A percentile compares a stretch with the other conserved stretches of the same genome.
These are phyloP conservation scores for Metarhizium robertsii DNA, from an alignment of 2,329 filamentous ascomycete genomes.

Conservation along the genomic window DNA sequence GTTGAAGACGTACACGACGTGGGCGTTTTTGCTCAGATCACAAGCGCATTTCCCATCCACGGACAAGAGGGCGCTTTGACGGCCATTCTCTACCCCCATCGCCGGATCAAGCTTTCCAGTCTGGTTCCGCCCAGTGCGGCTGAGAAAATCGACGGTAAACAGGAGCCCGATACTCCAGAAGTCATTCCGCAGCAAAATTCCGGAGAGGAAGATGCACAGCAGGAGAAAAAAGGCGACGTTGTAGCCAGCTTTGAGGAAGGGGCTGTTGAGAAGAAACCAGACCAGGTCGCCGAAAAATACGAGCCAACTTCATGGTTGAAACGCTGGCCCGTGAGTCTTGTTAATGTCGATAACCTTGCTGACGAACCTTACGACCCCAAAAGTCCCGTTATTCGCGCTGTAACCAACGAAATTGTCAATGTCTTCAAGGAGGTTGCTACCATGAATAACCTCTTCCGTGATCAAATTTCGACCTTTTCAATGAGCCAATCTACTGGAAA, in stretches of 20 bases:
- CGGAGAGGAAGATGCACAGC: conserved; percentile 39
- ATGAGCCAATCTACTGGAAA: conserved; percentile 94
- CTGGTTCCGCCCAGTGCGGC: conserved; percentile 60
- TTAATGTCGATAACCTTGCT: conserved; percentile 85
- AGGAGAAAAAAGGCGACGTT: conserved; percentile 80
- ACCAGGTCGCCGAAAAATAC: conserved; percentile 47
- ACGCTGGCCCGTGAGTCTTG: conserved; percentile 85
- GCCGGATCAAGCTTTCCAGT: conserved; percentile 81
- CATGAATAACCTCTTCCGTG: conserved; percentile 89
- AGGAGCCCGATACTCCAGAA: conserved; percentile 42
- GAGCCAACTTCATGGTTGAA: conserved; percentile 87
- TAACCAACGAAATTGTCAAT: conserved; percentile 97
- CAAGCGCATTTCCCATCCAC: conserved; percentile 84
- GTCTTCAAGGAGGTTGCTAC: conserved; percentile 96
- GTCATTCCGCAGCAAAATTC: conserved; percentile 45
- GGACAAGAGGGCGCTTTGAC: conserved; percentile 81
- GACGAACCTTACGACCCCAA: conserved; percentile 89
- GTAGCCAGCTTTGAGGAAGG: conserved; percentile 95
- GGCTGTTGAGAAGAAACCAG: conserved; percentile 50
- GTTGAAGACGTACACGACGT: conserved; percentile 89
- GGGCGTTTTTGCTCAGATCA: conserved; percentile 96
- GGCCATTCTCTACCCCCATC: conserved; percentile 90
- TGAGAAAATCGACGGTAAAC: conserved; percentile 42
- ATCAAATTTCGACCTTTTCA: conserved; percentile 95
- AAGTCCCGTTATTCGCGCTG: conserved; percentile 77